phyloP scores from a whole-genome alignment of 495 filamentous ascomycete genomes.

The Margaritispora aquatica region DNA sequence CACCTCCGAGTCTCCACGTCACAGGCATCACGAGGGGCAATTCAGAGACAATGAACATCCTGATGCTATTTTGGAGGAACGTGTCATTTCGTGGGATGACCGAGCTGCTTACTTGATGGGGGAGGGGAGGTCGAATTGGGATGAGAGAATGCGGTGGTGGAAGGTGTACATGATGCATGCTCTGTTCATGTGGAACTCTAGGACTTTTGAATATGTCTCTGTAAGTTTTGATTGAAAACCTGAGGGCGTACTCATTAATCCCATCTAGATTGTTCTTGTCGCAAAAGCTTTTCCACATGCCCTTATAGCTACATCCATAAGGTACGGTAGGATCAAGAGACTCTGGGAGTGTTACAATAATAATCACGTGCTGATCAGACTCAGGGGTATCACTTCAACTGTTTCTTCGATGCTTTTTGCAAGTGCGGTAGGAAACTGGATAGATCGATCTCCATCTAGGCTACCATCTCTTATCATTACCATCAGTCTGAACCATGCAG shows the following conservation, averaged over 20 bases:
- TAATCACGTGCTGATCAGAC: constrained; percentile 13
- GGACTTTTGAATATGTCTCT: constrained; percentile 33
- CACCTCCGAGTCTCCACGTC: background rate
- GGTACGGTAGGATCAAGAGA: constrained; percentile 24
- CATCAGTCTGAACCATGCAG: constrained; percentile 36
- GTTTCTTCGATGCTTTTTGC: constrained; percentile 8
- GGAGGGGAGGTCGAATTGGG: background rate
- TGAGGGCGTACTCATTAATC: background rate
- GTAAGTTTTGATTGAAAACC: constrained; percentile 18
- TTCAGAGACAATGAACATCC: background rate
- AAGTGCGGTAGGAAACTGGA: constrained; percentile 40
- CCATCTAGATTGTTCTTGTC: constrained; percentile 44
- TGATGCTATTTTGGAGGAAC: background rate
- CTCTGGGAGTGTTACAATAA: no score
- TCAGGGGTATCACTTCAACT: constrained; percentile 18
- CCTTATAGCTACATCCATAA: constrained; percentile 37
- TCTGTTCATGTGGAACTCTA: constrained; percentile 32
- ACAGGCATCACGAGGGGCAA: background rate
- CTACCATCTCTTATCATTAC: constrained; percentile 31
- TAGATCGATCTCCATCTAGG: constrained; percentile 31
- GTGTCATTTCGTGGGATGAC: background rate
- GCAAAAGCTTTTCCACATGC: constrained; percentile 48
- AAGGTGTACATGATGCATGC: constrained; percentile 45
- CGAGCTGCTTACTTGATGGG: background rate
- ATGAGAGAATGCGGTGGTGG: constrained; percentile 16